Percentiles rank a stretch among this genome's conserved stretches.
phyloP scores from a whole-genome alignment of 257 asterid species.

The Cynanchum wilfordii region DNA sequence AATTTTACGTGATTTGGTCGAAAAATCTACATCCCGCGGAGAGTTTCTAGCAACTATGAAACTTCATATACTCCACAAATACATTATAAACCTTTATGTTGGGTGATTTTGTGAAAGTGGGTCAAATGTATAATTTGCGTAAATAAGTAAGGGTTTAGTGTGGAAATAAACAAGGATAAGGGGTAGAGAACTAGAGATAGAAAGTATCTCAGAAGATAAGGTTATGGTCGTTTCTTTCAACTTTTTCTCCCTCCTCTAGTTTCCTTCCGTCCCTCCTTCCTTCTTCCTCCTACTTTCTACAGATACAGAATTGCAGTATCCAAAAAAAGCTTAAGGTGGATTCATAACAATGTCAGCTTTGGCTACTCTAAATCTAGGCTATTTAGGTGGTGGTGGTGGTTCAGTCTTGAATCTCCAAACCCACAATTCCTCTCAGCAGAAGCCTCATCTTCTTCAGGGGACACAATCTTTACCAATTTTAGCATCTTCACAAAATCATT shows the following conservation, averaged over 20 bases:
- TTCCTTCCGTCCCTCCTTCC: slow-evolving; percentile 10
- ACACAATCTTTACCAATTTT: slow-evolving; percentile 26
- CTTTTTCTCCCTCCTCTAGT: slow-evolving; percentile 17
- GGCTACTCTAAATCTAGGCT: slow-evolving; percentile 55
- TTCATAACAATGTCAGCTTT: slow-evolving; percentile 59
- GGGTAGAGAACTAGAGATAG: slow-evolving; percentile 24
- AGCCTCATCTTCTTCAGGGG: slow-evolving; percentile 36
- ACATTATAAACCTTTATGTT: too few species aligned
- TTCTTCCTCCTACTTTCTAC: not conserved
- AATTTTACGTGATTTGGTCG: too few species aligned
- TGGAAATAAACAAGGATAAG: slow-evolving; percentile 34
- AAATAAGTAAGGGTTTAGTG: slow-evolving; percentile 13
- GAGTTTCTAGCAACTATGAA: too few species aligned
- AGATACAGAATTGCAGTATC: slow-evolving; percentile 5
- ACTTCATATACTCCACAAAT: too few species aligned
- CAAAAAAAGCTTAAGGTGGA: slow-evolving; percentile 4
- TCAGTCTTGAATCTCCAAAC: slow-evolving; percentile 27
- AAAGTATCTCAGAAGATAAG: slow-evolving; percentile 44
- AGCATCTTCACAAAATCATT: slow-evolving; percentile 35
- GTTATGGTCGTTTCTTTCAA: slow-evolving; percentile 22
- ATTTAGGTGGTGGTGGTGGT: slow-evolving; percentile 42
- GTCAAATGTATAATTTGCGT: not conserved
- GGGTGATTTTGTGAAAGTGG: not conserved
- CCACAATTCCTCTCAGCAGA: slow-evolving; percentile 26
- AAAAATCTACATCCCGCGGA: too few species aligned